Evolutionary conservation across 129 eudicot genomes (phyloP).

Genomic region (Artemisia argyi): DNA sequence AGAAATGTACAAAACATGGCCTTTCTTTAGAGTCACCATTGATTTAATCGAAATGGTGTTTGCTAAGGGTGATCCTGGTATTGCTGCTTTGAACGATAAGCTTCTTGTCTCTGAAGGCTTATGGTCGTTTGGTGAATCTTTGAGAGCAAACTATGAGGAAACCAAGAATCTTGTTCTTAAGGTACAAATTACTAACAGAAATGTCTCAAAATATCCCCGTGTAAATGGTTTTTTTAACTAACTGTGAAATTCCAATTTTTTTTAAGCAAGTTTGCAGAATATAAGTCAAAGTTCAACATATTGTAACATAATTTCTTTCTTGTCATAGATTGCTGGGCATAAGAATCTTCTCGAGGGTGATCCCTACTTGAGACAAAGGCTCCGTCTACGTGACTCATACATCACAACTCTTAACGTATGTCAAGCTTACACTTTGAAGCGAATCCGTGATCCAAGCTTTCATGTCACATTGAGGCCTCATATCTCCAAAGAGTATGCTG

Average conservation of each 20-base stretch:
- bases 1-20: slow-evolving; percentile 95
- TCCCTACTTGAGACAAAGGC: slow-evolving; percentile 88
- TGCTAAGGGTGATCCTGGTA: slow-evolving; percentile 95
- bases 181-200: slow-evolving; percentile 43
- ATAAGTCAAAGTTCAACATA: too few species aligned
- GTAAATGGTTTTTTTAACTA: too few species aligned
- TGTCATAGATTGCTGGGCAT: slow-evolving; percentile 88
- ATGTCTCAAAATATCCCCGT: too few species aligned
- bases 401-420: slow-evolving; percentile 81
- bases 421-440: slow-evolving; percentile 89
- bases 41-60: slow-evolving; percentile 98
- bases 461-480: slow-evolving; percentile 75
- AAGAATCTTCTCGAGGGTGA: slow-evolving; percentile 86
- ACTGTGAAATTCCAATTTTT: too few species aligned
- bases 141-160: slow-evolving; percentile 76
- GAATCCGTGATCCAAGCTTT: slow-evolving; percentile 86
- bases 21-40: slow-evolving; percentile 96
- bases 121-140: slow-evolving; percentile 71
- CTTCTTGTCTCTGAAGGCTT: slow-evolving; percentile 86
- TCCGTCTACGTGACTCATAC: slow-evolving; percentile 81
- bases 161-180: slow-evolving; percentile 73
- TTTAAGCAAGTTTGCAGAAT: too few species aligned
- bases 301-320: neutral
- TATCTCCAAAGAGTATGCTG: slow-evolving; percentile 70
- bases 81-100: slow-evolving; percentile 84